Base-by-base conservation (phyloP, 768 basidiomycete species). In the Termitomyces sp. region DNA sequence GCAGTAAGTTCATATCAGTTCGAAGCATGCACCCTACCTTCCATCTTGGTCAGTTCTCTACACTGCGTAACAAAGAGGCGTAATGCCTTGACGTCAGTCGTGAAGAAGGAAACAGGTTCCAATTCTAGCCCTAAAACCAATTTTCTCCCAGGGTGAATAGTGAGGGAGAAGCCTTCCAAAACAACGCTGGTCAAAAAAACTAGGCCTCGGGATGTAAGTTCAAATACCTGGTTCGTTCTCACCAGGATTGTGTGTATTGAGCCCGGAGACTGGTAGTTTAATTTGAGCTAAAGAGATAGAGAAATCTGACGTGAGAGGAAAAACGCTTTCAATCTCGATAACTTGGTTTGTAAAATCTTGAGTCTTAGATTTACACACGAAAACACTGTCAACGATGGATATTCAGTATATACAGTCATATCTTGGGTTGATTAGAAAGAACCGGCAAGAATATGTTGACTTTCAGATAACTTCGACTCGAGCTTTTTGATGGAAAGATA, bases 261-360 rank as follows among this genome's bases (percentile, higher is more conserved):
- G 62, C 54, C 81, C 74, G 18, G 74, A 56, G 0, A 76, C 75
- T 41, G 62, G 64, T 13, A 72, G 72, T 30, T 71, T 74, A 41
- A 78, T 73, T 65, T 89, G 87, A 1, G 84, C 78, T 70, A 88
- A 82, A 9, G 73, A 67, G 40, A 88, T 75, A 5, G 76, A 70
- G 63, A 88, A 82, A 35, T 74, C 69, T 10, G 75, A 77, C 53
- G 79, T 76, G 33, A 90, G 79, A 3, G 86, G 85, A n/a, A 82
- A 77, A 2, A 80, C 73, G 51, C 75, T 76, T 57, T 83, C 73
- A 9, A 84, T 70, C 20, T 77, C 70, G 38, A 81, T 71, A 26
- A 72, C 73, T 20, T 72, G 70, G 30, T 64, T 52, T 14, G 57
- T 54, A 20, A 62, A 71, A 58, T 64, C 58, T 9, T 64, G n/a